These are phyloP conservation scores for Aegilops sharonensis DNA, from an alignment of 176 grass and related monocot species.

Conservation along the genomic window DNA sequence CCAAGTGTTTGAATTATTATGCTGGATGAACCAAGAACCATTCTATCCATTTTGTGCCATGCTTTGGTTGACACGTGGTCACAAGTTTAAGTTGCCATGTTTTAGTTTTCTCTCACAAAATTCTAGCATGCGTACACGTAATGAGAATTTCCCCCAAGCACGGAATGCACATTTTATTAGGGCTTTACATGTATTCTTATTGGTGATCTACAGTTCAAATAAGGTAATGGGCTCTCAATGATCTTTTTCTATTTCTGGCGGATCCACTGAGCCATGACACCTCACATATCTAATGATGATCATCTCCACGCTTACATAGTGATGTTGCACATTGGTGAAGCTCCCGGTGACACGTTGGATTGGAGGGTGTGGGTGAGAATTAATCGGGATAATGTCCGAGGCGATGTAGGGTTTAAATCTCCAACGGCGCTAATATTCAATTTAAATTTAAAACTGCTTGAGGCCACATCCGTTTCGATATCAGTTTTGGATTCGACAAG, in stretches of 20 bases:
- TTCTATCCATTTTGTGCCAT: neutral
- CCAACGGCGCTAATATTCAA: neutral
- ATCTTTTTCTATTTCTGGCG: neutral
- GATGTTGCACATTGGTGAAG: neutral
- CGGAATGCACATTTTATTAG: neutral
- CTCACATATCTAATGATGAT: neutral
- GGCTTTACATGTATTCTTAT: neutral
- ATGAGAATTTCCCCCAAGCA: too few species aligned
- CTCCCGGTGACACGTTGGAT: neutral
- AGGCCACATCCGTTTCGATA: too few species aligned
- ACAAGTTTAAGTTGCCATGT: neutral
- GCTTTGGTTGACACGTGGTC: neutral
- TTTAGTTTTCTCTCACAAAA: neutral
- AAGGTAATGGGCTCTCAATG: neutral
- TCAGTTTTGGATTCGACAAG: neutral
- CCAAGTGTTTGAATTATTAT: neutral
- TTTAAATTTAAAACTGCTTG: neutral
- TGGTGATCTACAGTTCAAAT: too few species aligned
- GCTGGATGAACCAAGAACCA: neutral
- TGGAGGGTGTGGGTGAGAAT: neutral
- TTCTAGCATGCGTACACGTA: too few species aligned
- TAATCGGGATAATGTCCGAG: neutral
- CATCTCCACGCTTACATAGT: neutral
- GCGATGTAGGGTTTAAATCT: neutral
- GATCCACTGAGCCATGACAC: neutral